Percentiles rank a stretch among this genome's conserved stretches.
These are phyloP conservation scores for Schwanniomyces vanrijiae DNA, from an alignment of 805 yeast genomes.

Conservation along the genomic window DNA sequence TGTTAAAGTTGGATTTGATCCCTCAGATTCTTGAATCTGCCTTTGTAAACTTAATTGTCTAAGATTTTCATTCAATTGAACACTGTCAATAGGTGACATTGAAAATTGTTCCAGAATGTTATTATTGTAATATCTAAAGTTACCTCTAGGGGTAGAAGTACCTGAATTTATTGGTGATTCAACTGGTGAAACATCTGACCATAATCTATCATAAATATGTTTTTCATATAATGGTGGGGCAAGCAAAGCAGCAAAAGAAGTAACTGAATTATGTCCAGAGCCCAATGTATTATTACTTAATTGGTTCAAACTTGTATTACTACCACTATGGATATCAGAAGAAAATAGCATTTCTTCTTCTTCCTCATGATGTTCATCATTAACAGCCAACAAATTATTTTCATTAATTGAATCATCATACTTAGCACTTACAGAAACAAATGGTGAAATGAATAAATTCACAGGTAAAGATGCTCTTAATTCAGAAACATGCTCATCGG, in stretches of 20 bases:
- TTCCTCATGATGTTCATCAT: conserved; percentile 7
- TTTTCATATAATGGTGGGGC: conserved; percentile 87
- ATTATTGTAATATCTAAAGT: neutral
- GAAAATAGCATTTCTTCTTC: conserved; percentile 32
- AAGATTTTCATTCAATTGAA: conserved; percentile 51
- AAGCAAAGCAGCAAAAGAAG: conserved; percentile 44
- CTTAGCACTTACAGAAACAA: conserved; percentile 66
- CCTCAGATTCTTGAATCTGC: conserved; percentile 35
- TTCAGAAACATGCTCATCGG: conserved; percentile 92
- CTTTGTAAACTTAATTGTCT: conserved; percentile 51
- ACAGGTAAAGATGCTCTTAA: conserved; percentile 88
- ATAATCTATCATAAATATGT: conserved; percentile 78
- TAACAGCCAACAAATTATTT: neutral
- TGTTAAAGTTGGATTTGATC: conserved; percentile 4
- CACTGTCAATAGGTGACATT: conserved; percentile 41
- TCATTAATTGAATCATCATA: conserved; percentile 19
- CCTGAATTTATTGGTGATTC: conserved; percentile 49
- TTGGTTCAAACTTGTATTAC: conserved; percentile 24
- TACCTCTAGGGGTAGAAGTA: conserved; percentile 32
- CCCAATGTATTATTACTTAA: conserved; percentile 8
- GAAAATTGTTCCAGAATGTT: conserved; percentile 24
- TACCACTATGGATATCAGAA: conserved; percentile 16
- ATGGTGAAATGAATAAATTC: conserved; percentile 72
- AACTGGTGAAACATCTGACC: conserved; percentile 60
- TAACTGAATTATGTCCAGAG: conserved; percentile 27